Percentiles rank a stretch among this genome's conserved stretches.
phyloP scores from a whole-genome alignment of 352 stramenopile genomes.

The Pythium brachiatum region DNA sequence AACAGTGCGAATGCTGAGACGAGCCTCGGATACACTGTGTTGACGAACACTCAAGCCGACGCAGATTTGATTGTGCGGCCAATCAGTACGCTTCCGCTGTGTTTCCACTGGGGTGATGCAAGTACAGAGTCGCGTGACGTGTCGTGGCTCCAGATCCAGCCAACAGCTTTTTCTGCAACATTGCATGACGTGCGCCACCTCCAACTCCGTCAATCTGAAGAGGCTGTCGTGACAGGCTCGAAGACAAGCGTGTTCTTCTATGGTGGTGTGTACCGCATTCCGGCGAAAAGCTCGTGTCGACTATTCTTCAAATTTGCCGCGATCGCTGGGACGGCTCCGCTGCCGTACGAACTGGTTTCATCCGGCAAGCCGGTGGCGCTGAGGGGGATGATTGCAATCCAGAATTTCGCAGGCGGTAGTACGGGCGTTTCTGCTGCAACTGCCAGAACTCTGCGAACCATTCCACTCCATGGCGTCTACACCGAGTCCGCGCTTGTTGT shows the following conservation, averaged over 20 bases:
- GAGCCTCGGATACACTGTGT: conserved; percentile 6
- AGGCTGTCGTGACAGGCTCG: not conserved
- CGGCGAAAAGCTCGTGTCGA: conserved; percentile 42
- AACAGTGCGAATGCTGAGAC: conserved; percentile 12
- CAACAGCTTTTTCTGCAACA: conserved; percentile 18
- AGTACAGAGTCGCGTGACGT: not conserved
- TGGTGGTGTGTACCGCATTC: conserved; percentile 43
- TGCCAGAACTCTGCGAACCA: conserved; percentile 63
- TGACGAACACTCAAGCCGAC: conserved; percentile 61
- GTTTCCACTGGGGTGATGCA: conserved; percentile 47
- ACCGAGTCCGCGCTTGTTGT: conserved; percentile 61
- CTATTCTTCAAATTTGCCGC: conserved; percentile 73
- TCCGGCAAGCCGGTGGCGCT: conserved; percentile 58
- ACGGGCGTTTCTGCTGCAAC: conserved; percentile 3
- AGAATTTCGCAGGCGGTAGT: conserved; percentile 45
- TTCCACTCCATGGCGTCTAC: conserved; percentile 60
- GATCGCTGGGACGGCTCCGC: conserved; percentile 48
- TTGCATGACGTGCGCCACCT: conserved; percentile 14
- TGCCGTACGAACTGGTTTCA: conserved; percentile 57
- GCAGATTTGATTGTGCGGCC: conserved; percentile 54
- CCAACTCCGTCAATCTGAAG: conserved; percentile 2
- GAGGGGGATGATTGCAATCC: conserved; percentile 67
- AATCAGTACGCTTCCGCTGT: conserved; percentile 67
- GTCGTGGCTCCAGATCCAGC: conserved; percentile 25
- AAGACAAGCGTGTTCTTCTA: conserved; percentile 40